Base-by-base conservation (phyloP, 768 basidiomycete species). In the Termitomyces titanicus region DNA sequence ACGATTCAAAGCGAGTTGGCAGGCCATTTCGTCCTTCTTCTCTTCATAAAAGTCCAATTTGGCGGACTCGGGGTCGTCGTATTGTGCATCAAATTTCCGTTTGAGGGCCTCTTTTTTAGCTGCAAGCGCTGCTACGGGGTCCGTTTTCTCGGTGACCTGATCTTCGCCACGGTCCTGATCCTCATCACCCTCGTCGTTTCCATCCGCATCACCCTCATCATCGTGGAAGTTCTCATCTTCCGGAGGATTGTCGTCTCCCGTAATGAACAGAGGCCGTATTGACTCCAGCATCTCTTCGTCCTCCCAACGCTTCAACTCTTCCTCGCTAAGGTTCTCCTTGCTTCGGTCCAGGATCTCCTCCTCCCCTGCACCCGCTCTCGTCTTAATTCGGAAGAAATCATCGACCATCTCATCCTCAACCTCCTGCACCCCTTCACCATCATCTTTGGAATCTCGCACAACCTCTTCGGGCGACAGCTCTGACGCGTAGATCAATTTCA, bases 11-110 rank as follows among this genome's bases (percentile, higher is more conserved):
- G 83, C 79, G 27, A 87, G 84, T 65, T 97, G 94, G 9, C 81
- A 80, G 20, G 92, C 83, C 66, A 99, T 91, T 64, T 94, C 93
- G 18, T 90, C 91, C 73, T 98, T 99, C 69, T 89, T 86, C 66
- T 88, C 84, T 47, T 87, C 83, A 74, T 97, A 99, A 65, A 97
- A 97, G 65, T 94, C 92, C 68, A 84, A 71, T 63, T 90, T 88
- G 53, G 84, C 72, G 52, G 80, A 78, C 42, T 90, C 88, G 3
- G 90, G 89, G 61, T 94, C 92, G 68, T 97, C 94, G 70, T 98
- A 98, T 70, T 96, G 89, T 63, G 93, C 92, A 70, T 99, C 92
- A 67, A 99, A 99, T 69, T 96, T 95, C 61, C 86, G 85, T 72
- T 97, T 97, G 56, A 98, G 80, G 2, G 80, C 83, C 62, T 91